Conservation (phyloP, 768 basidiomycete species). For the Cystobasidium tubakii region DNA sequence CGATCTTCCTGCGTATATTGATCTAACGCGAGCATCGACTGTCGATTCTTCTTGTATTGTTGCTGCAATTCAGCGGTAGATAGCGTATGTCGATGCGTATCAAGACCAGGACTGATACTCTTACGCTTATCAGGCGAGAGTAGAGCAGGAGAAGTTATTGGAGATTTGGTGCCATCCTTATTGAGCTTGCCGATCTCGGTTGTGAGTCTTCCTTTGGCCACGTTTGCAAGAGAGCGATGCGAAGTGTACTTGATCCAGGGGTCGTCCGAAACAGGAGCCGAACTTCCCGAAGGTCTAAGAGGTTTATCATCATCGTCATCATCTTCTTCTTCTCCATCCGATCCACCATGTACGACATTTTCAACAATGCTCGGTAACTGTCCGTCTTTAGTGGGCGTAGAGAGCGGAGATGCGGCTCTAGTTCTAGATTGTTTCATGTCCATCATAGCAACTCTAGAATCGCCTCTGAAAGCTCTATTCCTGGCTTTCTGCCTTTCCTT, state of each 20-base stretch:
- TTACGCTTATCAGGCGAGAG: not conserved
- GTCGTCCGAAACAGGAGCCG: slow-evolving; percentile 1
- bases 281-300: not conserved
- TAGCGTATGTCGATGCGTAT: slow-evolving; percentile 2
- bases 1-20: not conserved
- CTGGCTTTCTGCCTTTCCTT: slow-evolving; percentile 21
- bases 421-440: slow-evolving; percentile 9
- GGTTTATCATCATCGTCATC: slow-evolving; percentile 24
- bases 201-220: not conserved
- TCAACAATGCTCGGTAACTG: not conserved
- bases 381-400: not conserved
- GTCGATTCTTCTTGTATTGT: not conserved
- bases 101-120: not conserved
- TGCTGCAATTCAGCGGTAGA: slow-evolving; percentile 25
- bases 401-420: not conserved
- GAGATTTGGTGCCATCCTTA: not conserved
- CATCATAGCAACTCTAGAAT: slow-evolving; percentile 28
- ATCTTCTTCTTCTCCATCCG: not conserved
- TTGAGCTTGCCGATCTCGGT: not conserved
- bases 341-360: not conserved
- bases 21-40: not conserved
- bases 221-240: slow-evolving; percentile 12
- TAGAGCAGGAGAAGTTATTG: not conserved
- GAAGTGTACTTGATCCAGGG: slow-evolving; percentile 29
- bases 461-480: slow-evolving; percentile 29